Evolutionary conservation across 305 asterid genomes (phyloP).

Genomic region (Withania somnifera): DNA sequence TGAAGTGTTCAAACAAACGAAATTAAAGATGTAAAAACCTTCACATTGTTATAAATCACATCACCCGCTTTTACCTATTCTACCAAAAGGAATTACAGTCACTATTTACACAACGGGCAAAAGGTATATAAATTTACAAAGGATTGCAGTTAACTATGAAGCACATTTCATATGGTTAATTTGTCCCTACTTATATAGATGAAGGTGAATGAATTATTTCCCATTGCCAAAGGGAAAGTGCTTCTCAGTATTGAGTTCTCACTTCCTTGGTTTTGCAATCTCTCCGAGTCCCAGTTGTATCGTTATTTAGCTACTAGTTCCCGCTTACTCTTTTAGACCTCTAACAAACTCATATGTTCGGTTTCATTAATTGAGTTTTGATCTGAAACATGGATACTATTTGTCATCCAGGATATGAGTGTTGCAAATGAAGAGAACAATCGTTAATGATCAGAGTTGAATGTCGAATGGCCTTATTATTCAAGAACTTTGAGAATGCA

Average conservation of each 20-base stretch:
- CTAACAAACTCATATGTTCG: neutral
- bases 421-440: neutral
- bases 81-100: neutral
- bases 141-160: neutral
- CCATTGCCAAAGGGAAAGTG: neutral
- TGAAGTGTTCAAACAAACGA: neutral
- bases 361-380: neutral
- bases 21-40: neutral
- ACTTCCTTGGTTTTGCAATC: neutral
- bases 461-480: neutral
- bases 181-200: neutral
- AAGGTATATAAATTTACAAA: neutral
- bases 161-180: neutral
- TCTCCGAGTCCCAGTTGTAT: neutral
- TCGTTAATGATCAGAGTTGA: neutral
- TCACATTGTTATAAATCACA: neutral
- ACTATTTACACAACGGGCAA: neutral
- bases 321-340: neutral
- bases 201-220: neutral
- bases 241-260: neutral
- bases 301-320: neutral
- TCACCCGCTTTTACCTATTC: neutral
- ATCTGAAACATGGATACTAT: neutral
- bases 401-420: slow-evolving; percentile 7
- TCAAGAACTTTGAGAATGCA: neutral